Base-by-base conservation (phyloP, 2,329 filamentous ascomycete species). In the Scopulariopsis brevicaulis region DNA sequence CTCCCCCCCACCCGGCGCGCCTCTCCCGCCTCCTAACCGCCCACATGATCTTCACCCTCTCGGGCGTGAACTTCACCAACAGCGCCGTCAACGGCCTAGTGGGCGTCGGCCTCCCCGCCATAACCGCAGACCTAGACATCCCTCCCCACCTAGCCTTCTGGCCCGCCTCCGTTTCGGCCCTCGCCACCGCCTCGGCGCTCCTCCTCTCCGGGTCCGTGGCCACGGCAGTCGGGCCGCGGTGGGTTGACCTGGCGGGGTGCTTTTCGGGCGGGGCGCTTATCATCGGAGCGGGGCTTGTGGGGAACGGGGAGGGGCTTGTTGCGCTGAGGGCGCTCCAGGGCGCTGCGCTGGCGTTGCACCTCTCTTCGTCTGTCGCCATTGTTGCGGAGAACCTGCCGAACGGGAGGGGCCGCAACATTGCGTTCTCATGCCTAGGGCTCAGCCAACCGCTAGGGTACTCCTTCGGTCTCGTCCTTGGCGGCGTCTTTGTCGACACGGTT, bases 401-500 rank as follows among this genome's bases (percentile, higher is more conserved):
- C 0, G 73, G 74, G 0, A 60, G 67, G 11, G 62, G 62, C 0
- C 68, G 75, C 1, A 77, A 77, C 56, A 56, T 76, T 1, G 72
- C 65, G 0, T 77, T 77, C 60, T 66, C 73, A 0, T 75, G 71
- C 58, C 59, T 78, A 6, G 76, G 78, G 0, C 63, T 77, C 24
- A 73, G 72, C 48, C 72, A 76, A 58, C 73, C 76, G 0, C 64
- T 81, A 0, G 79, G 78, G 0, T 81, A 79, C 61, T 77, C 75
- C 0, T 62, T 79, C 10, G 79, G 79, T 0, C 65, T 82, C 0
- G 73, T 81, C 1, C 61, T 80, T 1, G 77, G 74, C 11, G 79
- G 79, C 14, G 64, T 80, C 1, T 65, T 81, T 14, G 68, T 75
- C 6, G 73, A 78, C 51, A 71, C 69, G 0, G 63, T 73, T 4